Base-by-base conservation (phyloP, 1,284 basidiomycete genomes). In the Grifola frondosa region DNA sequence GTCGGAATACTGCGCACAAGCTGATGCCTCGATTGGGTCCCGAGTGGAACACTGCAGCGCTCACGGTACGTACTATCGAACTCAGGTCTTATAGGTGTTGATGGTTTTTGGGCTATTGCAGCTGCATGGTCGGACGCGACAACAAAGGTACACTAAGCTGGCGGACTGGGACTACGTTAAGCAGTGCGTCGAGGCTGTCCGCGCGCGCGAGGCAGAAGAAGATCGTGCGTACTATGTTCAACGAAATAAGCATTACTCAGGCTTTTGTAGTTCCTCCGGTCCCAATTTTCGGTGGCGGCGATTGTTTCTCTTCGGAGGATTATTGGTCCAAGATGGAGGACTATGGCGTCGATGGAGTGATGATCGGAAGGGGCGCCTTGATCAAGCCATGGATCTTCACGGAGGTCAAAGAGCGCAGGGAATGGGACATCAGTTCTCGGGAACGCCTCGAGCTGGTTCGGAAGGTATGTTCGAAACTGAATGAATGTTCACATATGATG, bases 361-460 rank as follows among this genome's bases (percentile, higher is more conserved):
- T 98, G 96, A 78, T 98, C 30, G 96, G 86, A 1, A 77, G 96
- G 20, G 96, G 96, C 0, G 96, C 94, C 0, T 73, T 98, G 44
- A 97, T 98, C 68, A 98, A 98, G 63, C 88, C 92, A 1, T 95
- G 92, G 92, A 85, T 95, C 46, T 97, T 97, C 66, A 97, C 94
- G 2, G 96, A 99, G 67, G 84, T 98, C 62, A 89, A 94, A 60
- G 95, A 98, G 61, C 75, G 74, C 23, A 67, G 90, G 36, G 92
- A 96, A 59, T 97, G 95, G 95, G 95, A 98, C 60, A 98, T 98
- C 59, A 88, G 82, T 50, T 81, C 91, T 10, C 74, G 86, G 1
- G 96, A 98, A 68, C 75, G 96, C n/a, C 70, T 98, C 26, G 93
- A 96, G 40, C 73, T 91, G 29, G 77, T 96, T 44, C 77, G 87